Percentiles rank a stretch among this genome's conserved stretches.
Evolutionary conservation across 345 rosid genomes (phyloP).

Genomic region (Psidium guajava): DNA sequence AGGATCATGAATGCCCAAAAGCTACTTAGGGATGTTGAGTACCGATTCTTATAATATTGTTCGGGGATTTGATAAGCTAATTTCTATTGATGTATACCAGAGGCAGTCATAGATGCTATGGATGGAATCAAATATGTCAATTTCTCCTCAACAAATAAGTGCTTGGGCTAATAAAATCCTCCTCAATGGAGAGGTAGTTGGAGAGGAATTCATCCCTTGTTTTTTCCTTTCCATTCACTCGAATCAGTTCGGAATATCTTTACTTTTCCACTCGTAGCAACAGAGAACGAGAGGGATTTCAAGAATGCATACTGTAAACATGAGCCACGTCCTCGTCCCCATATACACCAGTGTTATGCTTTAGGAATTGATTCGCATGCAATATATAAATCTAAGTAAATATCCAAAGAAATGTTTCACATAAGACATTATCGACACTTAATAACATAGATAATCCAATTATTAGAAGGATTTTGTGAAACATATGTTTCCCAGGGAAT

Average conservation of each 20-base stretch:
- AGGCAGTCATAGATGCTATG: too few relatives aligned
- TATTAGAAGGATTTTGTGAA: neutral
- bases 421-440: neutral
- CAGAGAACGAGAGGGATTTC: neutral
- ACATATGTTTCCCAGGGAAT: neutral
- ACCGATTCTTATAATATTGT: too few relatives aligned
- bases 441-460: neutral
- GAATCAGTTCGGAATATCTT: rapidly evolving
- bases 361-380: neutral
- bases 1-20: too few relatives aligned
- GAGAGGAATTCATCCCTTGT: neutral
- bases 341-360: neutral
- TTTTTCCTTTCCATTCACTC: too few relatives aligned
- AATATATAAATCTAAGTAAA: neutral
- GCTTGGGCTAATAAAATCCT: neutral
- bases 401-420: neutral
- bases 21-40: too few relatives aligned
- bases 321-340: neutral
- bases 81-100: too few relatives aligned
- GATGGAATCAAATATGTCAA: neutral
- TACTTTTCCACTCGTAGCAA: neutral
- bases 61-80: too few relatives aligned
- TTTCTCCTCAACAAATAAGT: neutral
- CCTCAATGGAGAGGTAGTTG: neutral
- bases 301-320: neutral